Percentiles rank a stretch among this genome's conserved stretches.
These are phyloP conservation scores for Blumeria graminis DNA, from an alignment of 2,329 filamentous ascomycete genomes.

Conservation along the genomic window DNA sequence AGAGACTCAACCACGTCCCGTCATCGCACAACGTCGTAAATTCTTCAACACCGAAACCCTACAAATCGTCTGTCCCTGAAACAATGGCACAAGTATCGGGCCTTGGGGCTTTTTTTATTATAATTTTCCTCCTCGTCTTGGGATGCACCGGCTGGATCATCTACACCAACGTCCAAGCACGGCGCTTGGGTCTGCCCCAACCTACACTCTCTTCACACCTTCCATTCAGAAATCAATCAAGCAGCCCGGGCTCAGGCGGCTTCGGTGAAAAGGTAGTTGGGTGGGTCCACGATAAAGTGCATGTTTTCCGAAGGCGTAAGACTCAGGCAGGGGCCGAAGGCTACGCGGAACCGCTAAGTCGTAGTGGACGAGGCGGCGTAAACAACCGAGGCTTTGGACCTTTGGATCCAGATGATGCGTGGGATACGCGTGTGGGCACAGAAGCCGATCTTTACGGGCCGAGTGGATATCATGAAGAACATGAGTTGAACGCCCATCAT, in stretches of 20 bases:
- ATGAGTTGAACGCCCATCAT: slow-evolving; percentile 30
- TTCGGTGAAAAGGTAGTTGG: slow-evolving; percentile 38
- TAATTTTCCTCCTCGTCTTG: slow-evolving; percentile 35
- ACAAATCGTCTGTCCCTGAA: too few relatives aligned
- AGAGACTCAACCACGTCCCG: too few relatives aligned
- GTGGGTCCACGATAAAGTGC: slow-evolving; percentile 47
- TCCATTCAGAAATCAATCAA: slow-evolving; percentile 29
- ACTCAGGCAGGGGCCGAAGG: slow-evolving; percentile 42
- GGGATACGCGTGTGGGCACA: slow-evolving; percentile 56
- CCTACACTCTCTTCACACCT: slow-evolving; percentile 44
- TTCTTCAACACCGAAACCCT: too few relatives aligned
- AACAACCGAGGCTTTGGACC: slow-evolving; percentile 35
- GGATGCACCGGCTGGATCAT: slow-evolving; percentile 40
- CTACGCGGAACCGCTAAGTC: slow-evolving; percentile 34
- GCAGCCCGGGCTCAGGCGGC: slow-evolving; percentile 21
- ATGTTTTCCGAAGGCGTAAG: slow-evolving; percentile 38
- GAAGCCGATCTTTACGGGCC: slow-evolving; percentile 41
- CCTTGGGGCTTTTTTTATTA: slow-evolving; percentile 48
- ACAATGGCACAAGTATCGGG: slow-evolving; percentile 33
- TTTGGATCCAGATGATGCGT: slow-evolving; percentile 64
- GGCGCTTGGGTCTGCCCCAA: slow-evolving; percentile 49
- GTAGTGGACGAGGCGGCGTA: slow-evolving; percentile 16
- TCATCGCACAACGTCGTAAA: too few relatives aligned
- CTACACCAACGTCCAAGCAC: slow-evolving; percentile 48
- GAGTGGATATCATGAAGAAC: slow-evolving; percentile 49